These are phyloP conservation scores for Theileria sp. DNA, from an alignment of 169 alveolate genomes.

Conservation along the genomic window DNA sequence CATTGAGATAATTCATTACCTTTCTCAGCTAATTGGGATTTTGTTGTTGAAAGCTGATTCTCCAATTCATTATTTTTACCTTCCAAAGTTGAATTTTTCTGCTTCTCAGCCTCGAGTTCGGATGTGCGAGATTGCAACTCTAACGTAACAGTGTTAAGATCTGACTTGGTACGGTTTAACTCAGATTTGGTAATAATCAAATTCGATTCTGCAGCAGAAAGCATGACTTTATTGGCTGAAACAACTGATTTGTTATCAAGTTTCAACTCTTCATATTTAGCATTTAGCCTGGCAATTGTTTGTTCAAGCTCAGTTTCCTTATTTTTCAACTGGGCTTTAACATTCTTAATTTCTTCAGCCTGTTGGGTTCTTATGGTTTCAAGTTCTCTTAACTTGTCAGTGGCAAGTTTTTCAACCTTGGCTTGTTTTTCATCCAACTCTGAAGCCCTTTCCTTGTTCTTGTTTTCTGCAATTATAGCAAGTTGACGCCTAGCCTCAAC, in stretches of 20 bases:
- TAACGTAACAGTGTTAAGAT: not conserved
- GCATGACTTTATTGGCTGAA: not conserved
- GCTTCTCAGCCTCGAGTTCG: not conserved
- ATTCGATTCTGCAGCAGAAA: not conserved
- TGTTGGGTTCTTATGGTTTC: not conserved
- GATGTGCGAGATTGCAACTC: not conserved
- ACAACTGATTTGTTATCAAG: not conserved
- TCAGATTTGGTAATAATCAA: not conserved
- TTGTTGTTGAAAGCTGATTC: not conserved
- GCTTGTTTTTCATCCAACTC: not conserved
- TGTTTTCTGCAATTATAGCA: not conserved
- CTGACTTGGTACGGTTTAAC: not conserved
- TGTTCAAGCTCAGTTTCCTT: conserved; percentile 1
- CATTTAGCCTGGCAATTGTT: not conserved
- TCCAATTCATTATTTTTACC: conserved; percentile 1
- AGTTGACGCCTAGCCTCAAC: not conserved
- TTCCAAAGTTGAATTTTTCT: not conserved
- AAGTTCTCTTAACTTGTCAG: conserved; percentile 7
- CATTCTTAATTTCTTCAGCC: not conserved
- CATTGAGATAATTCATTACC: not conserved
- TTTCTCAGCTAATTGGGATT: not conserved
- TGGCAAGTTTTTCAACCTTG: not conserved
- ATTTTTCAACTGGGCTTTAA: not conserved
- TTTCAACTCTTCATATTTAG: not conserved
- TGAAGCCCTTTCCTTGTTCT: not conserved